Percentiles rank a stretch among this genome's conserved stretches.
Evolutionary conservation across 1,284 basidiomycete genomes (phyloP).

Genomic region (Ustilago hordei): DNA sequence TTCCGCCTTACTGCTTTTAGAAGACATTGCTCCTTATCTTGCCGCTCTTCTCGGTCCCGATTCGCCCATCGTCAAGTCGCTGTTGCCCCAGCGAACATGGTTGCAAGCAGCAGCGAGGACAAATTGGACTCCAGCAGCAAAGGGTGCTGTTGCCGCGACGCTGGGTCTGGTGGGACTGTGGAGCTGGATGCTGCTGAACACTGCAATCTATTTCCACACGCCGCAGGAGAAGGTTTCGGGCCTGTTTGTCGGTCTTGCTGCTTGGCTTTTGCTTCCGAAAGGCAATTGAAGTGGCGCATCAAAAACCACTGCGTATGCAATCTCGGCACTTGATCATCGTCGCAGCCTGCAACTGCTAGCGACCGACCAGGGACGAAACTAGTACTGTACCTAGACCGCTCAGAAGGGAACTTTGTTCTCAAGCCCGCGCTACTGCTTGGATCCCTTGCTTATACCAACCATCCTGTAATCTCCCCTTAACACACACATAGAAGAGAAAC

Average conservation of each 20-base stretch:
- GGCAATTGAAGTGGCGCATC: constrained; percentile 13
- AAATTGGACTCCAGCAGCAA: constrained; percentile 17
- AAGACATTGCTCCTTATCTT: constrained; percentile 76
- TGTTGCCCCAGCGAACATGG: constrained; percentile 6
- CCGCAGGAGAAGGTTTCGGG: constrained; percentile 88
- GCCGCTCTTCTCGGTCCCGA: neutral
- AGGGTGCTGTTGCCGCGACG: constrained; percentile 61
- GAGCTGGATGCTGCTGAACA: constrained; percentile 82
- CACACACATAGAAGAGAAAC: neutral
- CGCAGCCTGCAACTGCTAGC: too few relatives aligned
- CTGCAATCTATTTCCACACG: constrained; percentile 90
- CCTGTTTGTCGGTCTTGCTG: constrained; percentile 70
- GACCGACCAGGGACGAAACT: too few relatives aligned
- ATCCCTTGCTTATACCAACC: neutral
- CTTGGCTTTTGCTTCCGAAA: constrained; percentile 61
- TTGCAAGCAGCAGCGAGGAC: neutral
- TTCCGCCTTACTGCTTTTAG: constrained; percentile 81
- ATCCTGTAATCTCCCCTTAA: neutral
- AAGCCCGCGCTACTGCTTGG: too few relatives aligned
- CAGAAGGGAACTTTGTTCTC: too few relatives aligned
- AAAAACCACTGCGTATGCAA: too few relatives aligned
- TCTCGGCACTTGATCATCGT: too few relatives aligned
- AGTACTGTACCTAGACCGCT: too few relatives aligned
- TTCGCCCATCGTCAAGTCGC: neutral
- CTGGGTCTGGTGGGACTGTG: constrained; percentile 76